A percentile compares a stretch with the other conserved stretches of the same genome.
Conservation (phyloP, 305 asterid genomes). For the Salvia sclarea region DNA sequence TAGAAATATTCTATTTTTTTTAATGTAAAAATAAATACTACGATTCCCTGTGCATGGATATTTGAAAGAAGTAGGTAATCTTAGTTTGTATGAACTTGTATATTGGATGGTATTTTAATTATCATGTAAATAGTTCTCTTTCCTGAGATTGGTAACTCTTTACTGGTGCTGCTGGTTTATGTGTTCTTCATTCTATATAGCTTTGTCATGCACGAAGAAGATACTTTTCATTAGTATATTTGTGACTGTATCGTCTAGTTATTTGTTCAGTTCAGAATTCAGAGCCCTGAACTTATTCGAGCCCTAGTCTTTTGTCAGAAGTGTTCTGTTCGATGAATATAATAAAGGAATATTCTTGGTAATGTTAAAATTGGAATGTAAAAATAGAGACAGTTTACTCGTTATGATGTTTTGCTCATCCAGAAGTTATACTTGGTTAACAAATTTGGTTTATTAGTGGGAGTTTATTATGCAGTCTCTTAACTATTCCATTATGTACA, state of each 20-base stretch:
- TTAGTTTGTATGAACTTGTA: neutral
- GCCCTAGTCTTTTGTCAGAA: neutral
- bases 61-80: too few species aligned
- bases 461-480: slow-evolving; percentile 22
- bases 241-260: neutral
- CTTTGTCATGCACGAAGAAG: neutral
- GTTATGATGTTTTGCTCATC: neutral
- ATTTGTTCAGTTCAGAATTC: neutral
- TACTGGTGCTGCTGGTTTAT: slow-evolving; percentile 2
- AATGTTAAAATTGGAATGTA: slow-evolving; percentile 2
- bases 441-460: slow-evolving; percentile 17
- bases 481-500: slow-evolving; percentile 34
- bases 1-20: too few species aligned
- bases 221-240: neutral
- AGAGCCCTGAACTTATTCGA: slow-evolving; percentile 1
- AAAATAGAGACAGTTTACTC: neutral
- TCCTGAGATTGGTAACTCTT: neutral
- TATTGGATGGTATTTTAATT: neutral
- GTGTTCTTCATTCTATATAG: slow-evolving; percentile 6
- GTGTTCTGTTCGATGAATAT: slow-evolving; percentile 12
- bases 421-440: neutral
- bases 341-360: neutral
- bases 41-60: too few species aligned
- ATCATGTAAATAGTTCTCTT: neutral
- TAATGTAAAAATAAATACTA: too few species aligned